Base-by-base conservation (phyloP, 2,329 filamentous ascomycete species). In the Fonsecaea multimorphosa region DNA sequence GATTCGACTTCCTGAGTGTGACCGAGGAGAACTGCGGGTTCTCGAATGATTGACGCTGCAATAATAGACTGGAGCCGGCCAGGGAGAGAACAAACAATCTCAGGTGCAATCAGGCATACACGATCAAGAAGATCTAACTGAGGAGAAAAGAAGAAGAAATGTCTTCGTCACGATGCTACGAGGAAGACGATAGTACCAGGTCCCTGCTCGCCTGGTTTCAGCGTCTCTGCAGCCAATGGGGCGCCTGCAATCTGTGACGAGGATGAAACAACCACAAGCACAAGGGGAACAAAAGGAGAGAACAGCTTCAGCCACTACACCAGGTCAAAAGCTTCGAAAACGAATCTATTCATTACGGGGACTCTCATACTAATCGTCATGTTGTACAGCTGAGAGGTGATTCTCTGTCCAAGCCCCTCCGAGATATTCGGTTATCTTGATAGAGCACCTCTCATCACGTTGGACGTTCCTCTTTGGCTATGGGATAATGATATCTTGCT, bases 211-310 rank as follows among this genome's bases (percentile, higher is more conserved):
- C 38, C 16, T 40, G 38, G 38, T 40, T 40, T 40, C 38, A 27
- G 58, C 53, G 54, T 63, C 44, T 61, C 22, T 16, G 16, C 36
- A 51, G 52, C 63, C 63, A 65, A 65, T 65, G 51, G 61, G 24
- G 19, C 38, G 52, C 38, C 49, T 32, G 29, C 22, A 53, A 61
- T 65, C 63, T 61, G 63, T 61, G 63, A 65, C 63, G 63, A 52
- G 24, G 57, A 57, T 65, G 57, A 65, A 65, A 65, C 63, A 61
- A 38, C 44, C 3, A 51, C 16, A 12, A 8, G 29, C 24, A 34
- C 11, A 53, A 24, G n/a, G n/a, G 24, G 40, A 49, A 14, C 7
- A 1, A 12, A n/a, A 19, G 22, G 32, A n/a, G 54, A 27, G 6
- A 31, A 12, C 32, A 34, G n/a, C 32, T 34, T 7, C 32, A 34